These are phyloP conservation scores for Skeletonema costatum DNA, from an alignment of 108 stramenopile genomes.

Conservation along the genomic window DNA sequence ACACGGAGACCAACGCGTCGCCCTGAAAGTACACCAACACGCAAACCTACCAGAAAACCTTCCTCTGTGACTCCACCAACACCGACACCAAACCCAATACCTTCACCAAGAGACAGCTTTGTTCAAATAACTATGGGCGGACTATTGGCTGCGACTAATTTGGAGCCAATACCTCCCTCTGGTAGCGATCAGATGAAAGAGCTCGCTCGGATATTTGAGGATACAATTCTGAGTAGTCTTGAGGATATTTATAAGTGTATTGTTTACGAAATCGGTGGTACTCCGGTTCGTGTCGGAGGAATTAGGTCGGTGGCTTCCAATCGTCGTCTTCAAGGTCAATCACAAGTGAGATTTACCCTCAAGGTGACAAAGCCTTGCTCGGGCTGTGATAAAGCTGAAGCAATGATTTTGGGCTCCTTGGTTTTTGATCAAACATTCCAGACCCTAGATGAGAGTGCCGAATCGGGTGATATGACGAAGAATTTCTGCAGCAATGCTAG, in stretches of 20 bases:
- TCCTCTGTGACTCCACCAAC: neutral
- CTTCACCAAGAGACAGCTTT: neutral
- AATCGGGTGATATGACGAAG: constrained; percentile 21
- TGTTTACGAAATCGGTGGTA: constrained; percentile 31
- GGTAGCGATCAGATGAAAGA: constrained; percentile 7
- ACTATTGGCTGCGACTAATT: constrained; percentile 7
- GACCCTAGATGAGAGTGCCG: constrained; percentile 16
- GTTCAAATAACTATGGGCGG: constrained; percentile 40
- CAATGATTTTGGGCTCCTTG: constrained; percentile 23
- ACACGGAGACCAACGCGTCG: neutral
- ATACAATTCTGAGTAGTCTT: constrained; percentile 23
- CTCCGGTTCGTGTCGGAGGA: constrained; percentile 10
- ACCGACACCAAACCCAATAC: neutral
- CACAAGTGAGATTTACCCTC: constrained; percentile 15
- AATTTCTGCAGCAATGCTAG: constrained; percentile 35
- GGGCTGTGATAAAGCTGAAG: constrained; percentile 24
- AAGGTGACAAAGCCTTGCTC: constrained; percentile 22
- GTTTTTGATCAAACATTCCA: constrained; percentile 29
- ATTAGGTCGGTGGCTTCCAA: neutral
- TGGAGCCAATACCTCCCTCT: constrained; percentile 2
- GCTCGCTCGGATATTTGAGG: constrained; percentile 13
- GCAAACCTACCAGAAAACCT: neutral
- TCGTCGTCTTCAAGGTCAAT: constrained; percentile 15
- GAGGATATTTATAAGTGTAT: constrained; percentile 12
- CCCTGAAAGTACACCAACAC: neutral